Evolutionary conservation across 805 yeast species (phyloP).

Genomic region (Wickerhamiella lipophila): DNA sequence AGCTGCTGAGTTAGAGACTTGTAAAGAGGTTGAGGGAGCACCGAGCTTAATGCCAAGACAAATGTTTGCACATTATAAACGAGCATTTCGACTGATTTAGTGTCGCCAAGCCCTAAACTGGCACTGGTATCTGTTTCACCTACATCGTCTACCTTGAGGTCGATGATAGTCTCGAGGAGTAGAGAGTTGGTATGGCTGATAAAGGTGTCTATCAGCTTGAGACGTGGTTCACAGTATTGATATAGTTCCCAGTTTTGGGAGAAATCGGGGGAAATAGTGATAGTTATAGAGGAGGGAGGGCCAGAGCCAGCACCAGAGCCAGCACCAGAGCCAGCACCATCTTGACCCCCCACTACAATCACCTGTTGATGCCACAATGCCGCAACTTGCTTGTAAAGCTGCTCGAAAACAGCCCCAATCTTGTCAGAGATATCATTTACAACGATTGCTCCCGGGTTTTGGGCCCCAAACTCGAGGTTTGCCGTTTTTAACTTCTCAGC

Average conservation of each 20-base stretch:
- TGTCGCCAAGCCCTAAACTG: neutral
- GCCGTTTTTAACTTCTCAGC: neutral
- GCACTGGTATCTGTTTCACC: neutral
- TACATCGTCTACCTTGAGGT: constrained; percentile 9
- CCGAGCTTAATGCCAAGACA: constrained; percentile 1
- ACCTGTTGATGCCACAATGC: neutral
- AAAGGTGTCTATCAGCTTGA: neutral
- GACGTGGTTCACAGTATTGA: neutral
- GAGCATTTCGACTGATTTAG: constrained; percentile 1
- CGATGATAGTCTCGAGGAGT: neutral
- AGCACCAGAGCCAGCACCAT: too few species aligned
- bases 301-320: neutral
- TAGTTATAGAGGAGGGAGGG: neutral
- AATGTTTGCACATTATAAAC: constrained; percentile 12
- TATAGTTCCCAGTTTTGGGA: constrained; percentile 2
- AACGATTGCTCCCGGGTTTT: neutral
- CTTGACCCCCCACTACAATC: neutral
- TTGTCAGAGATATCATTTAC: neutral
- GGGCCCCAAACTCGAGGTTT: neutral
- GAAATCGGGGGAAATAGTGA: neutral
- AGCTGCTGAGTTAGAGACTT: neutral
- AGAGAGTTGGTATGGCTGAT: neutral
- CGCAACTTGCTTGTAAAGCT: neutral
- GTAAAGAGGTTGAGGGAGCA: constrained; percentile 1
- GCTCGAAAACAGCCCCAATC: neutral